phyloP scores from a whole-genome alignment of 495 filamentous ascomycete species.

The Tuber aestivum region DNA sequence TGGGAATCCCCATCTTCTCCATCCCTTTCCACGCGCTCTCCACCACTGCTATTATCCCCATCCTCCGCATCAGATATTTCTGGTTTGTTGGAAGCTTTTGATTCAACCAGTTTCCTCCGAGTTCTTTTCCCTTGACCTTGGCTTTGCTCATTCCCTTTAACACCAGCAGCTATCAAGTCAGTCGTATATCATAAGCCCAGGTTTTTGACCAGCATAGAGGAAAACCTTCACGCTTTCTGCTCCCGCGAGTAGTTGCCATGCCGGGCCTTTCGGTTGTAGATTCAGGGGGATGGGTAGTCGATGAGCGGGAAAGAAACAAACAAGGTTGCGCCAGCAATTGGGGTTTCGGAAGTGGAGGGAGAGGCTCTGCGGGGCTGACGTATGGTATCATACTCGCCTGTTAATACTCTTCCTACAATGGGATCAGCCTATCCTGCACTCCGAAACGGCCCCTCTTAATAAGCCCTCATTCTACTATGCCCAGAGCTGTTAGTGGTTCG shows the following conservation, averaged over 20 bases:
- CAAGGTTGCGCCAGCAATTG: not conserved
- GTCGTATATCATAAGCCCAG: not conserved
- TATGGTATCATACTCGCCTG: not conserved
- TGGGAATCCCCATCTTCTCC: not conserved
- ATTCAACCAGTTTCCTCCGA: not conserved
- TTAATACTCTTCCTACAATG: not conserved
- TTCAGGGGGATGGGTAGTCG: not conserved
- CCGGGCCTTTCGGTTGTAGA: not conserved
- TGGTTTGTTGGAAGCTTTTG: not conserved
- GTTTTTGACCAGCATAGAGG: not conserved
- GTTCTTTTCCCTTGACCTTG: not conserved
- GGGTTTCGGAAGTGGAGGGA: not conserved
- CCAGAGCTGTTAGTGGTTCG: not conserved
- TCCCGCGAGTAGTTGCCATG: not conserved
- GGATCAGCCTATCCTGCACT: not conserved
- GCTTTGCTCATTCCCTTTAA: not conserved
- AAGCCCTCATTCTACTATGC: not conserved
- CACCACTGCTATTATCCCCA: not conserved
- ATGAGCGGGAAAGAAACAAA: not conserved
- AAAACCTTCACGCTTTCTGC: not conserved
- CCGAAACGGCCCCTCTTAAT: not conserved
- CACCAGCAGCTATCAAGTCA: not conserved
- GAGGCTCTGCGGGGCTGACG: not conserved
- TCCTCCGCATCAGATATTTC: not conserved
- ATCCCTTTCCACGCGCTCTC: not conserved